Conservation (phyloP, 352 stramenopile species). For the Pseudoperonospora humuli region DNA sequence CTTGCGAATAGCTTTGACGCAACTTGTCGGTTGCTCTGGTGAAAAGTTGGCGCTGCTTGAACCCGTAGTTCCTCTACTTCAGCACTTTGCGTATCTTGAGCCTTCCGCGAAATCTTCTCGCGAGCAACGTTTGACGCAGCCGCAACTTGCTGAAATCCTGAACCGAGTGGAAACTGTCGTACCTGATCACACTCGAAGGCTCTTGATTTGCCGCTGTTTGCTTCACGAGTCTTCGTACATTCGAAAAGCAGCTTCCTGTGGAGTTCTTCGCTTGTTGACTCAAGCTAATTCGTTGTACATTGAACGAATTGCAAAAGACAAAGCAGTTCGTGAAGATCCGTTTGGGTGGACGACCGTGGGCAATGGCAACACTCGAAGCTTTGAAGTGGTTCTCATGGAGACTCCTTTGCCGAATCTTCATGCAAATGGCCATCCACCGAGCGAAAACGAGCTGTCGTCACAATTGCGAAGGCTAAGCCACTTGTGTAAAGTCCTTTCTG, state of each 20-base stretch:
- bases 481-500: slow-evolving; percentile 24
- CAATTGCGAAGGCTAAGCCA: slow-evolving; percentile 25
- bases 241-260: slow-evolving; percentile 37
- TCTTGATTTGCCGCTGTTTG: slow-evolving; percentile 42
- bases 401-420: slow-evolving; percentile 19
- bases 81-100: slow-evolving; percentile 54
- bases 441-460: slow-evolving; percentile 24
- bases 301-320: slow-evolving; percentile 12
- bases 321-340: slow-evolving; percentile 27
- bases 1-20: slow-evolving; percentile 17
- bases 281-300: slow-evolving; percentile 6
- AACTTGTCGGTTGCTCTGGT: slow-evolving; percentile 8
- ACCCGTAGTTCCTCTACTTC: slow-evolving; percentile 34
- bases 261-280: slow-evolving; percentile 28
- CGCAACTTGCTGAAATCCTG: slow-evolving; percentile 31
- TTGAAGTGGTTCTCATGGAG: slow-evolving; percentile 24
- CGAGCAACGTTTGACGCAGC: slow-evolving; percentile 22
- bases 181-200: slow-evolving; percentile 5
- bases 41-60: slow-evolving; percentile 17
- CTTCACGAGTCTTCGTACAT: slow-evolving; percentile 44
- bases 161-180: slow-evolving; percentile 32
- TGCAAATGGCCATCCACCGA: slow-evolving; percentile 14
- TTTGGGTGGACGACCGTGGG: slow-evolving; percentile 12
- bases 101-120: slow-evolving; percentile 11
- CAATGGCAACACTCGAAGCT: slow-evolving; percentile 5